Evolutionary conservation across 768 basidiomycete species (phyloP), one percentile per base, ranked within the genome.

Genomic region (Psilocybe cubensis): DNA sequence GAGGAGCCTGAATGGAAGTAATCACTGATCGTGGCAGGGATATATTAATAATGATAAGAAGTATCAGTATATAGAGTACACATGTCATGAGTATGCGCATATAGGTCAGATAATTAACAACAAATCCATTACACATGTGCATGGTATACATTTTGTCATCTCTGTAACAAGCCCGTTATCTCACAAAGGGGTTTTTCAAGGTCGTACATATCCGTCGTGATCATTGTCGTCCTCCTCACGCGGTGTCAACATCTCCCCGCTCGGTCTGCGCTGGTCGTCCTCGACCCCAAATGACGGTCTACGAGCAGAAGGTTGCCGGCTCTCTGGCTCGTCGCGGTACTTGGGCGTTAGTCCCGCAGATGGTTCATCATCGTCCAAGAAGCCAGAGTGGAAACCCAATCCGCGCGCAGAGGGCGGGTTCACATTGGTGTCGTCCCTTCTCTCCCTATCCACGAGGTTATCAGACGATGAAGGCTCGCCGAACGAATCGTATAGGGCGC

Each of bases 401-500:
- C 75, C 79, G 11, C 72, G 74, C 33, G 69, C 76, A 31, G 71
- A 65, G 20, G 68, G 67, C 18, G 65, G 67, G n/a, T 63, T 65
- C 14, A 63, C 57, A 52, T 57, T 56, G 23, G 49, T 59, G 17
- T 51, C 42, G 3, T 40, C 25, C 33, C 61, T 14, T 33, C 45
- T 48, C 20, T 29, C 28, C n/a, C 24, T 17, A n/a, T 7, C 27
- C 50, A 18, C 52, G 63, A 2, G 52, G 55, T 24, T 60, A 8
- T 65, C 56, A 20, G 64, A 63, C 6, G 56, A 54, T 1, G 69
- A 72, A 61, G 75, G 73, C 65, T 91, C 92, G 25, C 92, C 92
- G 72, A 97, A 96, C 14, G 94, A 92, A 70, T 97, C 94, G 64
- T 96, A 97, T 58, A 96, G 70, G 70, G 95, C 96, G 75, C 88